Base-by-base conservation (phyloP, 306 rosid species). In the Trifolium subterraneum region DNA sequence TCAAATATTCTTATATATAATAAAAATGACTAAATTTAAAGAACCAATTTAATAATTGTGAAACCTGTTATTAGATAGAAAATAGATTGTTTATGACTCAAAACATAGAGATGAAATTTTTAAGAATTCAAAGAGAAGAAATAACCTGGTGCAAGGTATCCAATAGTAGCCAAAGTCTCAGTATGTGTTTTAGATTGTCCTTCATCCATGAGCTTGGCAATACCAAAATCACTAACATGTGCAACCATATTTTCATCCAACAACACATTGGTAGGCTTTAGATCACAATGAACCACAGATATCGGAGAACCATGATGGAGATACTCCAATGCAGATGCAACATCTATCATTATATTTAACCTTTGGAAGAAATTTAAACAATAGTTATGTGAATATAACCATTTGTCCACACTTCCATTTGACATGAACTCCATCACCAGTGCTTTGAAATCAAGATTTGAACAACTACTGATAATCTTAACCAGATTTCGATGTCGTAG, bases 141-240 rank as follows among this genome's bases (percentile, higher is more conserved):
- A 58, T 58, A 10, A 83, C 86, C 86, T 63, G 90, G 87, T 2
- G 87, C 82, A 80, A 86, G 81, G 13, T 83, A 86, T 6, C 87
- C 90, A 45, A 78, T 42, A 8, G 87, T 80, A 2, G 90, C 90
- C 0, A 86, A 25, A n/a, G 86, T 79, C 45, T 63, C 27, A 6
- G 86, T 85, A 16, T 67, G 76, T 0, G 52, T 47, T 29, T 72
- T 42, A 58, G 69, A 69, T 68, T 77, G 80, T 6, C 66, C 86
- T 47, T 72, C 88, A 2, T 80, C 82, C 60, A 82, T 68, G 47
- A 85, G 80, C 38, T 82, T 85, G 7, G 86, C 55, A 52, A 82
- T 77, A n/a, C 85, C 35, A 35, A 77, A 77, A 42, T 82, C 88
- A 45, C 84, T 51, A 71, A 76, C 74, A 71, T 35, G 73, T 7